phyloP scores from a whole-genome alignment of 148 eudicot species.

The Spergularia marina region DNA sequence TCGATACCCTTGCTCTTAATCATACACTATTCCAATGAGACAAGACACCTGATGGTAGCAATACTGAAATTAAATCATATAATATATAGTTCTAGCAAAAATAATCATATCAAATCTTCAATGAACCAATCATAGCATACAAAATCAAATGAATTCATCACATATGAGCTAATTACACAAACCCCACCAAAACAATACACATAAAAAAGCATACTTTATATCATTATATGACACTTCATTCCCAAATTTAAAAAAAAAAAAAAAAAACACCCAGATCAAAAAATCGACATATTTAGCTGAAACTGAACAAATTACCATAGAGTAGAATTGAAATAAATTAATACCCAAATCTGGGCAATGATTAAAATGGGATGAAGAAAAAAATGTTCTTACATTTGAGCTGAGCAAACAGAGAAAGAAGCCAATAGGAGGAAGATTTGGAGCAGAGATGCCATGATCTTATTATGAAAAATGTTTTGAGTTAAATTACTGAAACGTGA shows the following conservation, averaged over 20 bases:
- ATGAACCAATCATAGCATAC: neutral
- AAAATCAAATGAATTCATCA: neutral
- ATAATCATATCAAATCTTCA: neutral
- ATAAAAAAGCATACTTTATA: neutral
- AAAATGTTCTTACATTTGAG: conserved; percentile 44
- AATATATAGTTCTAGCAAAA: neutral
- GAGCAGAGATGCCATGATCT: conserved; percentile 38
- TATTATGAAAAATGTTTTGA: too few relatives aligned
- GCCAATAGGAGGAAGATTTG: conserved; percentile 29
- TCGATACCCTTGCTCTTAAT: too few relatives aligned
- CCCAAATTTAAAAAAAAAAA: too few relatives aligned
- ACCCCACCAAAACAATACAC: neutral
- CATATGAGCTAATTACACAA: neutral
- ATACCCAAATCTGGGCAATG: neutral
- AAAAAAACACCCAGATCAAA: conserved; percentile 12
- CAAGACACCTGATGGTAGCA: neutral
- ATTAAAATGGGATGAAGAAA: neutral
- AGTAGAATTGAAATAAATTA: neutral
- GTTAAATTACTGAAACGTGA: neutral
- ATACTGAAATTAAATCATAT: neutral
- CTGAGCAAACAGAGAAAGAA: conserved; percentile 25
- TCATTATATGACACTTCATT: neutral
- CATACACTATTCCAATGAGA: neutral
- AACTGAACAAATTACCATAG: conserved; percentile 12
- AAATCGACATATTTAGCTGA: neutral